Percentiles rank a stretch among this genome's conserved stretches.
phyloP scores from a whole-genome alignment of 1,139 yeast species.

The Blastobotrys arbuscula region DNA sequence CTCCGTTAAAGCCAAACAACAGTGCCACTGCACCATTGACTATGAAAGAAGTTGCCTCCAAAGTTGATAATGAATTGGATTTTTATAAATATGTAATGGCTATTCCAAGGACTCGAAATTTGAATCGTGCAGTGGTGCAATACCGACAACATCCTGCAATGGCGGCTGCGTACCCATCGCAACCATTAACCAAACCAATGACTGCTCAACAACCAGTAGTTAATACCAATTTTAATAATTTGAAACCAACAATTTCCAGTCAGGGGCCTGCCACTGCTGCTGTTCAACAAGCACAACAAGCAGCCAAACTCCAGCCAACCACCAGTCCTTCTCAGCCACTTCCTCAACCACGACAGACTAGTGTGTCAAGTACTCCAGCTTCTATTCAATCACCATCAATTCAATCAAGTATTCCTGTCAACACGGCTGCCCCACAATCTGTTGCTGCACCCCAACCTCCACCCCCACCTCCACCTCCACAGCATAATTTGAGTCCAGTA shows the following conservation, averaged over 20 bases:
- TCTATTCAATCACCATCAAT: not conserved
- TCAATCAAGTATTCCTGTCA: not conserved
- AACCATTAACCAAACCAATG: slow-evolving; percentile 10
- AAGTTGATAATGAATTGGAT: slow-evolving; percentile 78
- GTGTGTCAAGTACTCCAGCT: not conserved
- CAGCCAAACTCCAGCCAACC: not conserved
- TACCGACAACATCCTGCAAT: slow-evolving; percentile 75
- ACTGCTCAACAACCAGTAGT: slow-evolving; percentile 6
- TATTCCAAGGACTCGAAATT: slow-evolving; percentile 27
- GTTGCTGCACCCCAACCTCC: not conserved
- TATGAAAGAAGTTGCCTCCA: slow-evolving; percentile 68
- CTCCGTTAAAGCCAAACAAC: slow-evolving; percentile 53
- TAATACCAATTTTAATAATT: not conserved
- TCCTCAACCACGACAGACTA: not conserved
- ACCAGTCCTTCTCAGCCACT: not conserved
- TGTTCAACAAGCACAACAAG: not conserved
- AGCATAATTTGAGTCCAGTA: slow-evolving; percentile 7
- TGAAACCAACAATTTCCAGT: not conserved
- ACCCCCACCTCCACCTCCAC: not conserved
- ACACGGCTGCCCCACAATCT: not conserved
- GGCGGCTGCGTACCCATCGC: slow-evolving; percentile 23
- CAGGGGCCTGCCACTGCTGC: slow-evolving; percentile 2
- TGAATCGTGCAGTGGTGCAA: slow-evolving; percentile 45
- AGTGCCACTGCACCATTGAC: slow-evolving; percentile 46
- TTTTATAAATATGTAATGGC: slow-evolving; percentile 60